Conservation (phyloP, 2,329 filamentous ascomycete genomes). For the Juglanconis sp. region DNA sequence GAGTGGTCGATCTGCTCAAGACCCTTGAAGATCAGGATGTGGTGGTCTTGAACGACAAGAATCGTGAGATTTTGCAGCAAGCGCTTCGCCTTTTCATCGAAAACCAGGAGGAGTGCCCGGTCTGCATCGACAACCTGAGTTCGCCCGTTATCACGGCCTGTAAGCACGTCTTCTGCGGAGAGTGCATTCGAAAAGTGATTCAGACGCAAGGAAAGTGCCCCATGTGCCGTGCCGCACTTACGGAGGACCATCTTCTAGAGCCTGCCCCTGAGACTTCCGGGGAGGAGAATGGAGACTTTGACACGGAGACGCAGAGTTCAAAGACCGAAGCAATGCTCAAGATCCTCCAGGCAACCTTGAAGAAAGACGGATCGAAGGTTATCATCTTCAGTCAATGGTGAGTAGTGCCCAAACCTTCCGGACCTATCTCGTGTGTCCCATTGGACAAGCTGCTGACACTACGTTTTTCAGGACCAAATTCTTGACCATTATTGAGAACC, state of each 20-base stretch:
- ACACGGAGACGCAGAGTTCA: slow-evolving; percentile 67
- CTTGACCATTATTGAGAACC: slow-evolving; percentile 66
- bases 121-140: slow-evolving; percentile 73
- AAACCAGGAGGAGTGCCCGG: slow-evolving; percentile 75
- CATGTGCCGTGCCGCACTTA: slow-evolving; percentile 72
- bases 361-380: slow-evolving; percentile 62
- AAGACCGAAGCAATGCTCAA: slow-evolving; percentile 79
- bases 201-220: slow-evolving; percentile 77
- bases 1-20: slow-evolving; percentile 68
- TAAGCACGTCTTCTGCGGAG: slow-evolving; percentile 73
- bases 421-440: neutral
- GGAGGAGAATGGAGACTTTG: slow-evolving; percentile 47
- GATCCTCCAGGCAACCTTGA: slow-evolving; percentile 68
- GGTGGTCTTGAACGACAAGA: slow-evolving; percentile 70
- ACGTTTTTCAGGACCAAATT: slow-evolving; percentile 52
- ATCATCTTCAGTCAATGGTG: slow-evolving; percentile 73
- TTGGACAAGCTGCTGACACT: neutral
- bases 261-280: slow-evolving; percentile 57
- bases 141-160: slow-evolving; percentile 80
- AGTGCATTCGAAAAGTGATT: slow-evolving; percentile 73
- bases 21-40: slow-evolving; percentile 65
- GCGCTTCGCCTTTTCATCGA: slow-evolving; percentile 75
- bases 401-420: neutral
- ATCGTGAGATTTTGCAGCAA: slow-evolving; percentile 67
- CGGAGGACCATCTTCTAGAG: slow-evolving; percentile 58